A percentile compares a stretch with the other conserved stretches of the same genome.
Evolutionary conservation across 1,139 yeast species (phyloP).

Genomic region (Hyphopichia fennica): DNA sequence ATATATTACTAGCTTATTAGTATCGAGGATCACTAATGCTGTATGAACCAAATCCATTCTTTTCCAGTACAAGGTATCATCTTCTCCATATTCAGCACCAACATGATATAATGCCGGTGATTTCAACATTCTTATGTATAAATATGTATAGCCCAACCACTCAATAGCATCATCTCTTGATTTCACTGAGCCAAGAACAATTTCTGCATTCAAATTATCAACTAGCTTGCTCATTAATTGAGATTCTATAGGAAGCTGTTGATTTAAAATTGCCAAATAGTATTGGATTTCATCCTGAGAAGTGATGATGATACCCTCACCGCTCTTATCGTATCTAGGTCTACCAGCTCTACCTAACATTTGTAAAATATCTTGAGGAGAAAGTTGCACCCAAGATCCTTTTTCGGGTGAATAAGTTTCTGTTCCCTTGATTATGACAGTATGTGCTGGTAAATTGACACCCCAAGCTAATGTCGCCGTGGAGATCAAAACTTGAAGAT

Average conservation of each 20-base stretch:
- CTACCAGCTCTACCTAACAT: slow-evolving; percentile 98
- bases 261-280: slow-evolving; percentile 83
- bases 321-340: slow-evolving; percentile 88
- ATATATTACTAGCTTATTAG: slow-evolving; percentile 60
- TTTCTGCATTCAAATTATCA: slow-evolving; percentile 83
- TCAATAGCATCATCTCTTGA: slow-evolving; percentile 64
- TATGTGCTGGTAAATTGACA: slow-evolving; percentile 95
- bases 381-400: slow-evolving; percentile 84
- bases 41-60: slow-evolving; percentile 65
- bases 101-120: slow-evolving; percentile 77
- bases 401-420: slow-evolving; percentile 89
- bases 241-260: slow-evolving; percentile 90
- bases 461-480: slow-evolving; percentile 99
- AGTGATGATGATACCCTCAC: slow-evolving; percentile 93
- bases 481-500: slow-evolving; percentile 77
- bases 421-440: slow-evolving; percentile 93
- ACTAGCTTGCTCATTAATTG: slow-evolving; percentile 71
- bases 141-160: slow-evolving; percentile 82
- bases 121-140: slow-evolving; percentile 75
- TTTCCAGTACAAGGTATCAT: slow-evolving; percentile 30
- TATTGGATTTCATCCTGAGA: slow-evolving; percentile 84
- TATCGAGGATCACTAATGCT: slow-evolving; percentile 60
- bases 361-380: slow-evolving; percentile 92
- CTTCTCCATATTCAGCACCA: slow-evolving; percentile 63
- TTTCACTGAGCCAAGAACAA: slow-evolving; percentile 69